phyloP scores from a whole-genome alignment of 805 yeast species.

The Starmerella etchellsii region DNA sequence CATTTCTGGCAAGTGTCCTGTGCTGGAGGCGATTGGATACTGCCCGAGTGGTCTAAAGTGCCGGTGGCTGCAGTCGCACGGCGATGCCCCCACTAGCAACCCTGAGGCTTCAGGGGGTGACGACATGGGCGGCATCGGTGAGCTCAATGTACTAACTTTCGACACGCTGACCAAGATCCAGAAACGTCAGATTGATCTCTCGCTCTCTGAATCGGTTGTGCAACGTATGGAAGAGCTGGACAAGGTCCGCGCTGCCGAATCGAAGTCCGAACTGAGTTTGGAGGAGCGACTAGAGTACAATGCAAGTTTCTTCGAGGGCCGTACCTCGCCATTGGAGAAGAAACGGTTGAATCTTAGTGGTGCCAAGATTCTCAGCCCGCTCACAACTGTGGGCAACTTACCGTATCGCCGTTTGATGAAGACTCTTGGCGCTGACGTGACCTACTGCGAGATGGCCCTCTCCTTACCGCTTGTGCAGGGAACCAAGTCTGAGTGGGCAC shows the following conservation, averaged over 20 bases:
- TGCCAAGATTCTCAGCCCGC: constrained; percentile 84
- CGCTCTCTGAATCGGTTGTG: constrained; percentile 43
- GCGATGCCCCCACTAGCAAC: background rate
- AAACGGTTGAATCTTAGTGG: constrained; percentile 50
- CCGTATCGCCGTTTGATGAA: constrained; percentile 92
- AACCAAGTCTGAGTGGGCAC: constrained; percentile 91
- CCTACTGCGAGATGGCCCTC: constrained; percentile 93
- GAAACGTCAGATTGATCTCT: constrained; percentile 49
- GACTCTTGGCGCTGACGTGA: constrained; percentile 78
- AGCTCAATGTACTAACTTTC: constrained; percentile 10
- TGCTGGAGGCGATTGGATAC: constrained; percentile 62
- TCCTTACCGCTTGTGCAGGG: constrained; percentile 79
- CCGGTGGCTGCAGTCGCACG: constrained; percentile 71
- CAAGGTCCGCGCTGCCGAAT: constrained; percentile 17
- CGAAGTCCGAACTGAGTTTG: constrained; percentile 43
- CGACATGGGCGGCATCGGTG: constrained; percentile 1
- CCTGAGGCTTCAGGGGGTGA: constrained; percentile 7
- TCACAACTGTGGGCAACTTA: constrained; percentile 94
- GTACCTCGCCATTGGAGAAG: constrained; percentile 71
- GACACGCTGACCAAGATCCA: constrained; percentile 30
- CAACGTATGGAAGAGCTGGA: constrained; percentile 35
- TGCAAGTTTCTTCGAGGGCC: constrained; percentile 59
- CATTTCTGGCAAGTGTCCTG: constrained; percentile 72
- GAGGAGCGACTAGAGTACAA: constrained; percentile 39
- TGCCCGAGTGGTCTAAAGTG: constrained; percentile 92